Conservation (phyloP, 306 rosid genomes). For the Castanospermum australe region DNA sequence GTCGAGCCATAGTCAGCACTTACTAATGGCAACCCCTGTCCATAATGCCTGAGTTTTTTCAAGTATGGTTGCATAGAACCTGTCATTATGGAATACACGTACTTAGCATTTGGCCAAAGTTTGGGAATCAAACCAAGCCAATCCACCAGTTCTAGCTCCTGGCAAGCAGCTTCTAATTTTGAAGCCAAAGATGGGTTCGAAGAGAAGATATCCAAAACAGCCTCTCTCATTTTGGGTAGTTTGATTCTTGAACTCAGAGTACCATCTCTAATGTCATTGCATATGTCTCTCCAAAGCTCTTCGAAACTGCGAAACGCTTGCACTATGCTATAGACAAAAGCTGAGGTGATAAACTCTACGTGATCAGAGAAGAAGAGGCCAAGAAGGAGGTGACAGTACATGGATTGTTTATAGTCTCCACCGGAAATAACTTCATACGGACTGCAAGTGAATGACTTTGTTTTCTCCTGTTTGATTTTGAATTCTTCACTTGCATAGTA, state of each 20-base stretch:
- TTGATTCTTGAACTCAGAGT: constrained; percentile 48
- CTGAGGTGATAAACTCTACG: constrained; percentile 77
- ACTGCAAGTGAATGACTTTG: constrained; percentile 66
- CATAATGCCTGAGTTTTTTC: constrained; percentile 78
- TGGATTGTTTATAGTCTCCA: constrained; percentile 76
- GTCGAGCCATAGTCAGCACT: constrained; percentile 96
- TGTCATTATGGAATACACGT: constrained; percentile 85
- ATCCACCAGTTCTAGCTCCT: constrained; percentile 44
- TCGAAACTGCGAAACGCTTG: constrained; percentile 67
- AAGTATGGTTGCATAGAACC: constrained; percentile 87
- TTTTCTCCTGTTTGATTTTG: constrained; percentile 65
- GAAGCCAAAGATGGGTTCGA: constrained; percentile 60
- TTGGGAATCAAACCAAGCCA: constrained; percentile 75
- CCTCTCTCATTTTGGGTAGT: constrained; percentile 43
- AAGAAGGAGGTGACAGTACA: constrained; percentile 88
- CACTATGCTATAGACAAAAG: constrained; percentile 78
- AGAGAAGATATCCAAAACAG: constrained; percentile 50
- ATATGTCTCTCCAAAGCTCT: constrained; percentile 66
- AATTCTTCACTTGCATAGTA: constrained; percentile 62
- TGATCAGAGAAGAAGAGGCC: constrained; percentile 72
- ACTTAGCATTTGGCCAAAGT: constrained; percentile 90
- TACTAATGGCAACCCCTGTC: constrained; percentile 69
- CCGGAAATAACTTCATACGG: constrained; percentile 71
- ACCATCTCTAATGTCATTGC: constrained; percentile 58
- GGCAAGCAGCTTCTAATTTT: constrained; percentile 45